Evolutionary conservation across 2,329 filamentous ascomycete genomes (phyloP).

Genomic region (Aspergillus flavus): DNA sequence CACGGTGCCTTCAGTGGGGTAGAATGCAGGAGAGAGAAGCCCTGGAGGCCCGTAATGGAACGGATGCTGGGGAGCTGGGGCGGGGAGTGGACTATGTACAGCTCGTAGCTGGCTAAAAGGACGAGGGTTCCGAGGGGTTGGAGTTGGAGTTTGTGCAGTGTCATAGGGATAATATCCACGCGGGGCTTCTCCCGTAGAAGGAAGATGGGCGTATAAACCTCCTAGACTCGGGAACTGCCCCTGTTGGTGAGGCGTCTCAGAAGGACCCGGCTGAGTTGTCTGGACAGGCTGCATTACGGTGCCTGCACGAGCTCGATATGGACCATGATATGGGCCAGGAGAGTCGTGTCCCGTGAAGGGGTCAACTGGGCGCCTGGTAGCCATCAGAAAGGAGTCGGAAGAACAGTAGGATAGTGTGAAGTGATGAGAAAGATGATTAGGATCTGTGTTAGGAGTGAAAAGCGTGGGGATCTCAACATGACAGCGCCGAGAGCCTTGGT

Average conservation of each 20-base stretch:
- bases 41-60: not conserved
- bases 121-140: not conserved
- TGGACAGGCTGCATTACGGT: not conserved
- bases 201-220: not conserved
- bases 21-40: not conserved
- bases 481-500: not conserved
- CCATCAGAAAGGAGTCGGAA: not conserved
- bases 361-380: not conserved
- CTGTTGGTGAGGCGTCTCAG: not conserved
- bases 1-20: not conserved
- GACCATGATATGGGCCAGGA: not conserved
- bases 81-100: not conserved
- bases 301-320: not conserved
- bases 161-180: not conserved
- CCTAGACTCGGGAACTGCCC: not conserved
- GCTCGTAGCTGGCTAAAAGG: not conserved
- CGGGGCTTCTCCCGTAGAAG: not conserved
- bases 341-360: conserved; percentile 4
- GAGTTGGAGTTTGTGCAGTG: conserved; percentile 3
- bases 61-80: conserved; percentile 2
- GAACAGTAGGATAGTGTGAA: not conserved
- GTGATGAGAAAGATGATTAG: not conserved
- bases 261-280: not conserved
- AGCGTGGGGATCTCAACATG: not conserved
- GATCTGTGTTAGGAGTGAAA: not conserved